These are phyloP conservation scores for Areca catechu DNA, from an alignment of 176 grass and related monocot species.

Conservation along the genomic window DNA sequence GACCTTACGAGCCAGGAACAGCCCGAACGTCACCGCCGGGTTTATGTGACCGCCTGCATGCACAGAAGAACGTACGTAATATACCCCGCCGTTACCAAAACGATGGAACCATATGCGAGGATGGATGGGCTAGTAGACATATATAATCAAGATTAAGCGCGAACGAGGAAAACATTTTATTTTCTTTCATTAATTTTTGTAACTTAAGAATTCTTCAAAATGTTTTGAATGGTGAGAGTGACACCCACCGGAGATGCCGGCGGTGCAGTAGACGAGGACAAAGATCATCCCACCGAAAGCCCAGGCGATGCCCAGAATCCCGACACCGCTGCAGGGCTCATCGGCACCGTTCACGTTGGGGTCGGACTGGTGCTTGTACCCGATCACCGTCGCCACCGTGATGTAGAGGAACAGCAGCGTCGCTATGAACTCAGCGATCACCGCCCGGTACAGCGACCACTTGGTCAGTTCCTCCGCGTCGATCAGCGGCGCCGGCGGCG, in stretches of 20 bases:
- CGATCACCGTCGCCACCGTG: constrained; percentile 75
- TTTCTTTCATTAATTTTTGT: too few relatives aligned
- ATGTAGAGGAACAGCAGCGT: constrained; percentile 88
- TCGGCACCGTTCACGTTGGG: constrained; percentile 25
- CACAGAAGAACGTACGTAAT: too few relatives aligned
- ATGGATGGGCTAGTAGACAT: background rate
- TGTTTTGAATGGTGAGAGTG: too few relatives aligned
- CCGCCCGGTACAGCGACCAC: constrained; percentile 81
- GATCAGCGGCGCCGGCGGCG: constrained; percentile 60
- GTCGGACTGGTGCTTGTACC: constrained; percentile 69
- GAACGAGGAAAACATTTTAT: too few relatives aligned
- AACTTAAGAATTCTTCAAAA: too few relatives aligned
- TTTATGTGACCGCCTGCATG: constrained; percentile 82
- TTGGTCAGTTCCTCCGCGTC: constrained; percentile 55
- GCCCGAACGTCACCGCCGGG: constrained; percentile 82
- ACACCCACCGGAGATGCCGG: too few relatives aligned
- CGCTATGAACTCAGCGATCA: constrained; percentile 79
- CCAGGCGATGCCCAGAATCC: too few relatives aligned
- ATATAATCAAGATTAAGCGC: too few relatives aligned
- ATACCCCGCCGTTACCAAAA: too few relatives aligned
- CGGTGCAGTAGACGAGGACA: too few relatives aligned
- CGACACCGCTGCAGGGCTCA: constrained; percentile 29
- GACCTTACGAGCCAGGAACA: constrained; percentile 81
- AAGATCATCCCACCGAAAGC: too few relatives aligned
- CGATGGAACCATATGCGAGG: background rate